These are phyloP conservation scores for Sparassis latifolia DNA, from an alignment of 1,284 basidiomycete genomes.

Conservation along the genomic window DNA sequence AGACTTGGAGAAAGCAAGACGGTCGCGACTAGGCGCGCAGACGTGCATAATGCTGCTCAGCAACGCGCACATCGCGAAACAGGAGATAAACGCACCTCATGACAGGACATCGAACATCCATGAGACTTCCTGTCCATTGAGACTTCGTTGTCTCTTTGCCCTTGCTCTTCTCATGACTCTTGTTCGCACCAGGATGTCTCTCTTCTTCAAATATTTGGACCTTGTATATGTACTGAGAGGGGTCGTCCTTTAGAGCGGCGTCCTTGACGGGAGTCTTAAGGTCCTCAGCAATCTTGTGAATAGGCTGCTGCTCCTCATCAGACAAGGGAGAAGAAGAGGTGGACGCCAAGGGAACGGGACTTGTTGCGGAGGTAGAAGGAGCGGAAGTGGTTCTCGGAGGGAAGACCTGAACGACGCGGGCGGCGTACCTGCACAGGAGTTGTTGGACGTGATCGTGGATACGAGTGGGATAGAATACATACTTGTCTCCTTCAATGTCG, in stretches of 20 bases:
- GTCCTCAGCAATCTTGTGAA: slow-evolving; percentile 74
- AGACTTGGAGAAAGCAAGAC: slow-evolving; percentile 91
- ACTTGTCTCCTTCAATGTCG: slow-evolving; percentile 80
- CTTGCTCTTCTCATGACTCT: slow-evolving; percentile 41
- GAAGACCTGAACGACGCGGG: slow-evolving; percentile 68
- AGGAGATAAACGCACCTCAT: slow-evolving; percentile 60
- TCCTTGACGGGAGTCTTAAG: slow-evolving; percentile 72
- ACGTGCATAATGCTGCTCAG: neutral
- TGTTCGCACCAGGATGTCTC: slow-evolving; percentile 59
- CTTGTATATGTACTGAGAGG: slow-evolving; percentile 81
- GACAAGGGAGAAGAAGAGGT: slow-evolving; percentile 23
- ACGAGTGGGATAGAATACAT: slow-evolving; percentile 27
- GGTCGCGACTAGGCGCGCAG: slow-evolving; percentile 68
- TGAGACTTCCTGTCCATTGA: slow-evolving; percentile 61
- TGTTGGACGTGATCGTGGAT: slow-evolving; percentile 9
- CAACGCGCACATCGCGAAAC: neutral
- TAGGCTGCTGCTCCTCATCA: slow-evolving; percentile 18
- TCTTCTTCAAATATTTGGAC: slow-evolving; percentile 80
- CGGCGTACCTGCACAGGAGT: slow-evolving; percentile 59
- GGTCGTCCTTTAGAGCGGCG: slow-evolving; percentile 70
- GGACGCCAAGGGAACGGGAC: slow-evolving; percentile 19
- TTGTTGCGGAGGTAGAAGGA: slow-evolving; percentile 15
- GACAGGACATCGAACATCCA: slow-evolving; percentile 74
- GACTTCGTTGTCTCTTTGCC: slow-evolving; percentile 39
- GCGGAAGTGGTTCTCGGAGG: slow-evolving; percentile 38